These are phyloP conservation scores for Articulospora tetracladia DNA, from an alignment of 495 filamentous ascomycete species.

Conservation along the genomic window DNA sequence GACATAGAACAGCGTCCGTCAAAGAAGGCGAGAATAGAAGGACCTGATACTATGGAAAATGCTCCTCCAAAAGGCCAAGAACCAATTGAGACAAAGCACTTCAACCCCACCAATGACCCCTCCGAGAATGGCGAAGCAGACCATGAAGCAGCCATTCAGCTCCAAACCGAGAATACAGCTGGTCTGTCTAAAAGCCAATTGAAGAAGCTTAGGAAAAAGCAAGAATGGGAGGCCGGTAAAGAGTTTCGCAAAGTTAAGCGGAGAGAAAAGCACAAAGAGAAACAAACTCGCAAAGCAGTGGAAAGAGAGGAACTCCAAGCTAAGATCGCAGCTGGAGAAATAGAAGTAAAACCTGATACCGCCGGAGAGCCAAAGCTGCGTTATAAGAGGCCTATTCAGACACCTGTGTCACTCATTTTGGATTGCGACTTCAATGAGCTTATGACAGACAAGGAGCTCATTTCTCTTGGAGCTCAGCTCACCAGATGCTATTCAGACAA, in stretches of 20 bases:
- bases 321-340: constrained; percentile 37
- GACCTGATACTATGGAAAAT: background rate
- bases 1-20: constrained; percentile 23
- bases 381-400: constrained; percentile 35
- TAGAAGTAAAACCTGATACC: constrained; percentile 28
- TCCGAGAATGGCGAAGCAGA: background rate
- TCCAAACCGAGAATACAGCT: constrained; percentile 19
- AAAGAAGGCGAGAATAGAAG: constrained; percentile 22
- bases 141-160: background rate
- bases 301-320: constrained; percentile 35
- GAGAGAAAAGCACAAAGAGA: constrained; percentile 65
- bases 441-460: constrained; percentile 80
- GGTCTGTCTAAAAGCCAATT: constrained; percentile 73
- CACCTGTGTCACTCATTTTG: constrained; percentile 76
- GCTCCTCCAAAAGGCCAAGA: background rate
- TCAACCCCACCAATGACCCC: background rate
- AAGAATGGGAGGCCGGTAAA: constrained; percentile 65
- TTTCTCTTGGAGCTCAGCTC: constrained; percentile 77
- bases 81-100: background rate
- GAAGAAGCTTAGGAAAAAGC: constrained; percentile 64
- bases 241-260: constrained; percentile 66
- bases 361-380: constrained; percentile 24
- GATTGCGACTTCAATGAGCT: constrained; percentile 91
- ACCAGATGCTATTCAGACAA: constrained; percentile 89
- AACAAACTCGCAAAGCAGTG: constrained; percentile 52